Evolutionary conservation across 2,329 filamentous ascomycete genomes (phyloP).

Genomic region (Trichophaea hybrida): DNA sequence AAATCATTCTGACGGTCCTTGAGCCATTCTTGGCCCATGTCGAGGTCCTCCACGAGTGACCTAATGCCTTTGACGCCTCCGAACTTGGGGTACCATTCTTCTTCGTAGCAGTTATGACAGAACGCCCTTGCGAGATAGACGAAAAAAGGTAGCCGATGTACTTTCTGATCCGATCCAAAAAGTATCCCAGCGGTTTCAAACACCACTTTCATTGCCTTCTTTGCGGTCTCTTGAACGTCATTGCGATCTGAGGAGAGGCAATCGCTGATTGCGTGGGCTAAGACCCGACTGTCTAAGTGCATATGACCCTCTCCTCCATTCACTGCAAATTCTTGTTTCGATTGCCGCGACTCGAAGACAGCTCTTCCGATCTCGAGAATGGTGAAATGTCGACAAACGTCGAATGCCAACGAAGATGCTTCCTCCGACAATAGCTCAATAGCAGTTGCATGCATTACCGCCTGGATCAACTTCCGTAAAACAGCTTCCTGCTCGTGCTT

Average conservation of each 20-base stretch:
- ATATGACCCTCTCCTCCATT: slow-evolving; percentile 74
- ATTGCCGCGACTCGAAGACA: slow-evolving; percentile 66
- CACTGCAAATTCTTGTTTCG: slow-evolving; percentile 65
- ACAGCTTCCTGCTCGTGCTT: slow-evolving; percentile 69
- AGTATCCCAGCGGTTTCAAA: slow-evolving; percentile 63
- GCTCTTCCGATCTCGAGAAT: slow-evolving; percentile 77
- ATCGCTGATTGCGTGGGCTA: slow-evolving; percentile 82
- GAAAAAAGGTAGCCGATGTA: slow-evolving; percentile 72
- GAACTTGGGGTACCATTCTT: slow-evolving; percentile 97
- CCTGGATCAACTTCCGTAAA: slow-evolving; percentile 76
- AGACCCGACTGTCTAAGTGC: slow-evolving; percentile 68
- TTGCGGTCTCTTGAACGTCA: slow-evolving; percentile 67
- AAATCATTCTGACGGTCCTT: slow-evolving; percentile 72
- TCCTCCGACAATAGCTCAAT: slow-evolving; percentile 65
- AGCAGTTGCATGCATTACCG: slow-evolving; percentile 71
- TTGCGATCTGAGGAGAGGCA: slow-evolving; percentile 73
- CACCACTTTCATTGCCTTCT: slow-evolving; percentile 62
- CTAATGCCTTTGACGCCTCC: slow-evolving; percentile 84
- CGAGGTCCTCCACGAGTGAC: slow-evolving; percentile 68
- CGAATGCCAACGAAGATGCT: slow-evolving; percentile 58
- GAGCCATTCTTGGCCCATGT: slow-evolving; percentile 74
- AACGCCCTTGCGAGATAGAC: slow-evolving; percentile 67
- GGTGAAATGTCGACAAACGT: slow-evolving; percentile 78
- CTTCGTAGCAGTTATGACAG: slow-evolving; percentile 88
- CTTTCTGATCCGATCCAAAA: slow-evolving; percentile 57